phyloP scores from a whole-genome alignment of 768 basidiomycete genomes.

The Trametes cubensis region DNA sequence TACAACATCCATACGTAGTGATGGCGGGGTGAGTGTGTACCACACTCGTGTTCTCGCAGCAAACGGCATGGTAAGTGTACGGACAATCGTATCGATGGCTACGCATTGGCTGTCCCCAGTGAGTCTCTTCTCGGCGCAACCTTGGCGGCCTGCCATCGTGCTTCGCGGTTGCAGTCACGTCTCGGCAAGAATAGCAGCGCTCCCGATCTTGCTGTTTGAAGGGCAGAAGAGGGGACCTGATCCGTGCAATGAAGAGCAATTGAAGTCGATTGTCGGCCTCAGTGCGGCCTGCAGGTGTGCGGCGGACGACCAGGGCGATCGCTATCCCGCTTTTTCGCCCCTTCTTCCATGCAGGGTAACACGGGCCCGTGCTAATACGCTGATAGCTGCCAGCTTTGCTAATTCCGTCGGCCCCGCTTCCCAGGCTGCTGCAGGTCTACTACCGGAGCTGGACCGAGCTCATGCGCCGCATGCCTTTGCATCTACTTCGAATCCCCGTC shows the following conservation, averaged over 20 bases:
- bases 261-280: background rate
- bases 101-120: background rate
- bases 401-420: conserved; percentile 9
- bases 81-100: background rate
- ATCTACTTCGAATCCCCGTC: background rate
- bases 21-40: too few relatives aligned
- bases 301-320: background rate
- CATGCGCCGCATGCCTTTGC: background rate
- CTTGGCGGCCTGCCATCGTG: background rate
- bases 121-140: background rate
- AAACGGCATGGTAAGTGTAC: background rate
- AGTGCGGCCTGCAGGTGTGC: conserved; percentile 1
- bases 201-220: background rate
- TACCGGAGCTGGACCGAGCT: conserved; percentile 15
- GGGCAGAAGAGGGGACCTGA: background rate
- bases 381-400: conserved; percentile 8
- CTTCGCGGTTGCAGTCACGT: background rate
- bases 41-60: background rate
- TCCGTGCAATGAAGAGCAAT: background rate
- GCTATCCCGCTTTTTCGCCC: background rate
- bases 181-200: background rate
- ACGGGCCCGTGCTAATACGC: conserved; percentile 11
- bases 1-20: background rate
- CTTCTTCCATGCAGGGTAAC: conserved; percentile 5
- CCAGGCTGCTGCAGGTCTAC: conserved; percentile 16